Conservation (phyloP, 495 filamentous ascomycete genomes). For the Aspergillus cavernicola region DNA sequence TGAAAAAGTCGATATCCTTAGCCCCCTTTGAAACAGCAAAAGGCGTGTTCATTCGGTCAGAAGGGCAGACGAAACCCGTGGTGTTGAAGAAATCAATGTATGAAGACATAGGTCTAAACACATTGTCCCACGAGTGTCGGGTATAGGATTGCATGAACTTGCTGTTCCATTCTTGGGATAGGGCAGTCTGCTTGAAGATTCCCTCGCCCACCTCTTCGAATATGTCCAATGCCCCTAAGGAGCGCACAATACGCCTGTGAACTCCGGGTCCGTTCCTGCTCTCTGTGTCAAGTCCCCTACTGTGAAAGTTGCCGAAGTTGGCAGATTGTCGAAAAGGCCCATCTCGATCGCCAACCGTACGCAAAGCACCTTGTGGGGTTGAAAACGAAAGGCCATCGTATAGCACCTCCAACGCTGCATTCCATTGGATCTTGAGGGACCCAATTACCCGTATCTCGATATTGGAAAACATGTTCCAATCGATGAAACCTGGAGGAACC, state of each 20-base stretch:
- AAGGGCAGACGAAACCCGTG: background rate
- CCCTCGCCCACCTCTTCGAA: background rate
- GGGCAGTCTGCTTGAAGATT: background rate
- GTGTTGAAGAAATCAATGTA: background rate
- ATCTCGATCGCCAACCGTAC: background rate
- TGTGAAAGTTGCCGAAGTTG: background rate
- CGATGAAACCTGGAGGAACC: too few relatives aligned
- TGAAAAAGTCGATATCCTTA: background rate
- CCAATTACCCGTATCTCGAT: too few relatives aligned
- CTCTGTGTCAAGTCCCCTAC: background rate
- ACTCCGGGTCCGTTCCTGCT: background rate
- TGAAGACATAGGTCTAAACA: background rate
- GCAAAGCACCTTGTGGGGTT: background rate
- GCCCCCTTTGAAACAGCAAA: background rate
- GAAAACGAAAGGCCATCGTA: background rate
- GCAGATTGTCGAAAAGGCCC: background rate
- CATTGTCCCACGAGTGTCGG: background rate
- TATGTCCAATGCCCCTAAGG: background rate
- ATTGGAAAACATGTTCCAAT: too few relatives aligned
- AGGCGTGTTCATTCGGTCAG: background rate
- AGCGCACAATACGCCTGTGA: background rate
- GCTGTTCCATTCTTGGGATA: background rate
- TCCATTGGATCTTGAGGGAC: too few relatives aligned
- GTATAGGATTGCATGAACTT: background rate
- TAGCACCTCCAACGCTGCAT: too few relatives aligned